Percentiles rank a stretch among this genome's conserved stretches.
phyloP scores from a whole-genome alignment of 1,139 yeast species.

The Candida mesenterica region DNA sequence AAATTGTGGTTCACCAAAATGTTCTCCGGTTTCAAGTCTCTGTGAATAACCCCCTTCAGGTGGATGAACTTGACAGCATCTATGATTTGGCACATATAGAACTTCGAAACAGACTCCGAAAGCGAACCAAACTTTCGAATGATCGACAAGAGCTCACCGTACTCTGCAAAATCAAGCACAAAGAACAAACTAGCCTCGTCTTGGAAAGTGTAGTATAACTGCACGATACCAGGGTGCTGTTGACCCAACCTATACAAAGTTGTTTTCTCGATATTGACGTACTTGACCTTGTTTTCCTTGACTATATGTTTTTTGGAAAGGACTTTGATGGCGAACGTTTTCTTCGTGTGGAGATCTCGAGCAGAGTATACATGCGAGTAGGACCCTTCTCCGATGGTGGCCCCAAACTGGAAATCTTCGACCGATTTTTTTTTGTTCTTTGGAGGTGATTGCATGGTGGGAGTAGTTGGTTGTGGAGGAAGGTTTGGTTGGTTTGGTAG shows the following conservation, averaged over 20 bases:
- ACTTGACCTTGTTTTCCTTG: slow-evolving; percentile 74
- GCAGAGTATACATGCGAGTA: slow-evolving; percentile 76
- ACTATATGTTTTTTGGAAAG: slow-evolving; percentile 73
- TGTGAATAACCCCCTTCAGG: slow-evolving; percentile 78
- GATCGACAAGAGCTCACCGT: slow-evolving; percentile 69
- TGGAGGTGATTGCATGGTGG: not conserved
- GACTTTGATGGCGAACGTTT: slow-evolving; percentile 71
- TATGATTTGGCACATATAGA: slow-evolving; percentile 66
- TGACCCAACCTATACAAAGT: slow-evolving; percentile 70
- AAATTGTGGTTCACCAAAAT: slow-evolving; percentile 75
- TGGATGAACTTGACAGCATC: slow-evolving; percentile 90
- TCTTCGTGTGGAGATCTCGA: slow-evolving; percentile 53
- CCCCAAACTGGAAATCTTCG: slow-evolving; percentile 69
- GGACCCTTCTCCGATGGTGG: slow-evolving; percentile 76
- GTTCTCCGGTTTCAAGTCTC: slow-evolving; percentile 96
- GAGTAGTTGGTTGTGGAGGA: not conserved
- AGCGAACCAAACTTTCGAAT: slow-evolving; percentile 57
- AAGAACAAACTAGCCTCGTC: slow-evolving; percentile 71
- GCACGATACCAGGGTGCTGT: slow-evolving; percentile 66
- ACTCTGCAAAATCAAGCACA: slow-evolving; percentile 75
- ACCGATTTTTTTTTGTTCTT: slow-evolving; percentile 39
- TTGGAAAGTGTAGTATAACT: slow-evolving; percentile 74
- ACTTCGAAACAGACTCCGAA: slow-evolving; percentile 52
- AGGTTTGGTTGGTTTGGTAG: not conserved
- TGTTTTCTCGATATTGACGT: slow-evolving; percentile 75